Evolutionary conservation across 495 filamentous ascomycete genomes (phyloP), one percentile per base, ranked within the genome.

Genomic region (Penicillium nucicola): DNA sequence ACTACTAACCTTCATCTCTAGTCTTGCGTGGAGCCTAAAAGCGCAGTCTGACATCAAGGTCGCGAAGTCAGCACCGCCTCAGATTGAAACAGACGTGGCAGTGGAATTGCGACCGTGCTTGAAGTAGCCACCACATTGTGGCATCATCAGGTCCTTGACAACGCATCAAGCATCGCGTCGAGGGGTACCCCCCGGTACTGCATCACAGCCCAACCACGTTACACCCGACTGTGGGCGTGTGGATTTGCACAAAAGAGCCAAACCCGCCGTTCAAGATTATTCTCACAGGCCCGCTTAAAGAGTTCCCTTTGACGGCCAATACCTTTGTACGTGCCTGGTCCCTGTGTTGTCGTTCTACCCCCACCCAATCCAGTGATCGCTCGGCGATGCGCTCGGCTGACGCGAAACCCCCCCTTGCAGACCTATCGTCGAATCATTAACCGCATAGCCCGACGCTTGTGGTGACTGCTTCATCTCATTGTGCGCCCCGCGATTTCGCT

Each of bases 171-270:
- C 60, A 56, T 64, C 52, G 52, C 57, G 57, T 65, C 61, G 68
- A 68, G 61, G 57, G 56, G 45, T 36, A 40, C 52, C 63, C 64
- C 58, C 65, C 64, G 63, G 60, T 53, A 52, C 62, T 77, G 74
- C 74, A 75, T 75, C 69, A 66, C 63, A 71, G 72, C 74, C 72
- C 71, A 74, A 77, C 71, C 72, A 75, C 70, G 71, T 75, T 74
- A 71, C 70, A 70, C 64, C 65, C 61, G 45, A 58, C 64, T 18
- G 57, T 65, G 61, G 59, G 60, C 58, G 59, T 72, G 57, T 47
- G 34, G 50, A 60, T 65, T 66, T 62, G 58, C 65, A 61, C 67
- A 69, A 70, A 72, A 71, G 62, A 66, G 52, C 36, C 64, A 65
- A 64, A 55, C 52, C 56, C 61, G 67, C 65, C 70, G 53, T 56